These are phyloP conservation scores for Tolypocladium pustulatum DNA, from an alignment of 2,329 filamentous ascomycete genomes.

Conservation along the genomic window DNA sequence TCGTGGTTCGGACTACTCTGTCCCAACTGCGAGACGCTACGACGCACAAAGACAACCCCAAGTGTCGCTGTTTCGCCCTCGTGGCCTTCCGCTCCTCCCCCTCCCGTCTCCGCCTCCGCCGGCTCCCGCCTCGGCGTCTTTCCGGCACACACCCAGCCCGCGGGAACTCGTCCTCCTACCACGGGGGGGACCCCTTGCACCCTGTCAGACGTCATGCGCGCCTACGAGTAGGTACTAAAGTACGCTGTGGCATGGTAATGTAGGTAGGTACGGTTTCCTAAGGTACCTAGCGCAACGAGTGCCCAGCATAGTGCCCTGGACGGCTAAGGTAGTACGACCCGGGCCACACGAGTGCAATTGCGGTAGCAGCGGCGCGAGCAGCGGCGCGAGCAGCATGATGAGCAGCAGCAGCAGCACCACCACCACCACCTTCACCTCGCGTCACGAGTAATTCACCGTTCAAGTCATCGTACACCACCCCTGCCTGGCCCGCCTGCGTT, in stretches of 20 bases:
- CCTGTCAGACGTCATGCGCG: conserved; percentile 1
- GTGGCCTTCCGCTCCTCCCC: background rate
- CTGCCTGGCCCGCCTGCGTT: background rate
- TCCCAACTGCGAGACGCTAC: no score
- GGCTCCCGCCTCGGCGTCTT: background rate
- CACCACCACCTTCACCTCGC: background rate
- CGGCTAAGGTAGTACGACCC: background rate
- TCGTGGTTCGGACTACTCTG: background rate
- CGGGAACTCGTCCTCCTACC: background rate
- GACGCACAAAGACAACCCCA: background rate
- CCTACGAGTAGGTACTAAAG: no score
- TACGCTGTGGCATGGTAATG: background rate
- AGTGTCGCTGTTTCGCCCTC: background rate
- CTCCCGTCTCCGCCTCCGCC: background rate
- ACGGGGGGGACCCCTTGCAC: background rate
- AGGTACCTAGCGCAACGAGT: background rate
- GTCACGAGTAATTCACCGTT: background rate
- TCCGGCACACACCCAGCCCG: background rate
- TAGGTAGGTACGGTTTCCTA: background rate
- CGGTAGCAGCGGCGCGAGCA: background rate
- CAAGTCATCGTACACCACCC: background rate
- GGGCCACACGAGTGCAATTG: background rate
- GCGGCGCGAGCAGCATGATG: no score
- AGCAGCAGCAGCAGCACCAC: background rate
- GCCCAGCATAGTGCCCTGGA: background rate